Base-by-base conservation (phyloP, 1,284 basidiomycete genomes). In the Garcileccinum viscosum region DNA sequence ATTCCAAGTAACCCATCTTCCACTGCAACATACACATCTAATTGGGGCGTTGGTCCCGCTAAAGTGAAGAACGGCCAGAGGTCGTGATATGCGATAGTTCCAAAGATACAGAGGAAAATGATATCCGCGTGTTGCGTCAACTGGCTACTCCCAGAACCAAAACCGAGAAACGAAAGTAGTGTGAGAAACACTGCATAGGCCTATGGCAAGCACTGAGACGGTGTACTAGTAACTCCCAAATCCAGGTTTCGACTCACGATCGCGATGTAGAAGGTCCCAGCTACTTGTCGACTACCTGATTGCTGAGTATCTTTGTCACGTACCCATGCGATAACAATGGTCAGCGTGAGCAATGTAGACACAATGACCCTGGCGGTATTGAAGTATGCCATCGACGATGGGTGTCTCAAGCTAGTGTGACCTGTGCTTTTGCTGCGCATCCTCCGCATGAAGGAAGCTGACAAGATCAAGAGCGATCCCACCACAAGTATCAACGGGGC, bases 31-130 rank as follows among this genome's bases (percentile, higher is more conserved):
- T 59, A 60, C 33, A 63, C 4, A 47, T 64, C 60, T n/a, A 70
- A 56, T 22, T 27, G 40, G 58, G 68, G 44, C 62, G 35, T 56
- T 40, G 14, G 27, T 7, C 63, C 58, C 19, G 22, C 38, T n/a
- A 71, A 64, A 24, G 60, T 68, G 50, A 72, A 71, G 33, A 68
- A 68, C 27, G 71, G 69, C 71, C 71, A 72, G 15, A 71, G n/a
- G 47, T 72, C 70, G 15, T 27, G 70, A 47, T 66, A 69, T 38
- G 64, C 50, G 32, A 66, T 32, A 22, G 37, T 33, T 33, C 62
- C 64, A 62, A 66, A 71, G 17, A 15, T 61, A 60, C 27, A 56
- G 56, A 64, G 17, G 47, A 68, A 70, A 30, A 70, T 53, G 58
- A 70, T 3, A 62, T 72, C 53, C 22, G 47, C 62, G 14, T 72